phyloP scores from a whole-genome alignment of 345 rosid genomes.

The Microcos paniculata region DNA sequence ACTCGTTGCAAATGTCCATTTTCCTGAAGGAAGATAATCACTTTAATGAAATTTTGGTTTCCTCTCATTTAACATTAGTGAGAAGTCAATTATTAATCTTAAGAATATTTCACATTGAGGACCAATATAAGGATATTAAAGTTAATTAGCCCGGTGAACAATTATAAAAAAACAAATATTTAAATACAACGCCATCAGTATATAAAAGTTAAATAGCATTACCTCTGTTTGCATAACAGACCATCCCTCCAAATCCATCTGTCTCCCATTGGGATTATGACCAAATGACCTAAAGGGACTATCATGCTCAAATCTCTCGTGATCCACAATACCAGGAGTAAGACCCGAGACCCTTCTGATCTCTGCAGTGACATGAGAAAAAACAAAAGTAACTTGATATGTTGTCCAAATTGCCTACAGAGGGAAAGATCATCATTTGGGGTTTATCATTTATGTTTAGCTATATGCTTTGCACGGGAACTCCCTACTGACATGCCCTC shows the following conservation, averaged over 20 bases:
- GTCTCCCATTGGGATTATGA: slow-evolving; percentile 64
- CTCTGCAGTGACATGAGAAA: slow-evolving; percentile 47
- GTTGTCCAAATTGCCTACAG: background rate
- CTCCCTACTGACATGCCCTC: background rate
- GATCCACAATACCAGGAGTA: slow-evolving; percentile 54
- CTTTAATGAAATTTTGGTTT: background rate
- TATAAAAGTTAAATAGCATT: slow-evolving; percentile 22
- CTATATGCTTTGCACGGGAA: background rate
- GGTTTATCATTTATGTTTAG: background rate
- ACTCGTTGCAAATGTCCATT: slow-evolving; percentile 71
- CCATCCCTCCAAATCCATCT: slow-evolving; percentile 77
- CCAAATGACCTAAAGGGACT: slow-evolving; percentile 80
- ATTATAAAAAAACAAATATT: background rate
- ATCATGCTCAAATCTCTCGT: slow-evolving; percentile 79
- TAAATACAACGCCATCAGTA: background rate
- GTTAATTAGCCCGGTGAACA: background rate
- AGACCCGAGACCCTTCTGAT: slow-evolving; percentile 60
- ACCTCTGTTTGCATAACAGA: slow-evolving; percentile 86
- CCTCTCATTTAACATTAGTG: background rate
- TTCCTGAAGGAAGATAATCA: slow-evolving; percentile 51
- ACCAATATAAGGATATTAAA: background rate
- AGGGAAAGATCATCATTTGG: background rate
- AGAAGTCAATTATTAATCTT: background rate
- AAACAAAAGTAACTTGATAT: background rate
- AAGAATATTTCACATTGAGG: background rate